phyloP scores from a whole-genome alignment of 1,284 basidiomycete species.

The Irpex sp. region DNA sequence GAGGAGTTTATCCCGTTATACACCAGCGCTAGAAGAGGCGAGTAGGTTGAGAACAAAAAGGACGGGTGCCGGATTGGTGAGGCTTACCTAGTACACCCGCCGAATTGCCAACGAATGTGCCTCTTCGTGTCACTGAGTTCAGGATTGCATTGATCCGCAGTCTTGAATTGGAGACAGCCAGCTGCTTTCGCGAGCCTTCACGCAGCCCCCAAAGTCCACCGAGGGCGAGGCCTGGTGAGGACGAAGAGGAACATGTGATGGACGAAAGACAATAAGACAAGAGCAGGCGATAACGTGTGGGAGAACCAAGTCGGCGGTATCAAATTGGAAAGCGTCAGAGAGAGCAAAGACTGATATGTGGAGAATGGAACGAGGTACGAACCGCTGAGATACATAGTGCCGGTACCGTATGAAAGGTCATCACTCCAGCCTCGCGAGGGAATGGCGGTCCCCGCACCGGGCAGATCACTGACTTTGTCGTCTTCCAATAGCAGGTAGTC shows the following conservation, averaged over 20 bases:
- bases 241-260: constrained; percentile 68
- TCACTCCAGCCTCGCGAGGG: constrained; percentile 98
- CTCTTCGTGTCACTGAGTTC: constrained; percentile 95
- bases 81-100: constrained; percentile 91
- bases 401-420: constrained; percentile 98
- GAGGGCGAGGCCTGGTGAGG: constrained; percentile 80
- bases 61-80: constrained; percentile 15
- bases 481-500: constrained; percentile 93
- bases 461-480: constrained; percentile 85
- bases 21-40: constrained; percentile 63
- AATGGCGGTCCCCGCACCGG: constrained; percentile 82
- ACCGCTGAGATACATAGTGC: constrained; percentile 98
- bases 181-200: constrained; percentile 87
- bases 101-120: constrained; percentile 97
- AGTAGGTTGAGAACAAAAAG: constrained; percentile 30
- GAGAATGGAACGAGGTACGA: constrained; percentile 39
- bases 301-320: constrained; percentile 34
- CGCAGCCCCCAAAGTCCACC: constrained; percentile 96
- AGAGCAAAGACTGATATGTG: constrained; percentile 13
- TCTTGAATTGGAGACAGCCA: constrained; percentile 79
- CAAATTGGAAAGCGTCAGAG: constrained; percentile 16
- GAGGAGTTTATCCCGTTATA: constrained; percentile 97
- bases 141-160: constrained; percentile 96
- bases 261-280: constrained; percentile 65
- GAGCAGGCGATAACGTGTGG: constrained; percentile 65